Evolutionary conservation across 2,329 filamentous ascomycete genomes (phyloP).

Genomic region (Epichloe sp.): DNA sequence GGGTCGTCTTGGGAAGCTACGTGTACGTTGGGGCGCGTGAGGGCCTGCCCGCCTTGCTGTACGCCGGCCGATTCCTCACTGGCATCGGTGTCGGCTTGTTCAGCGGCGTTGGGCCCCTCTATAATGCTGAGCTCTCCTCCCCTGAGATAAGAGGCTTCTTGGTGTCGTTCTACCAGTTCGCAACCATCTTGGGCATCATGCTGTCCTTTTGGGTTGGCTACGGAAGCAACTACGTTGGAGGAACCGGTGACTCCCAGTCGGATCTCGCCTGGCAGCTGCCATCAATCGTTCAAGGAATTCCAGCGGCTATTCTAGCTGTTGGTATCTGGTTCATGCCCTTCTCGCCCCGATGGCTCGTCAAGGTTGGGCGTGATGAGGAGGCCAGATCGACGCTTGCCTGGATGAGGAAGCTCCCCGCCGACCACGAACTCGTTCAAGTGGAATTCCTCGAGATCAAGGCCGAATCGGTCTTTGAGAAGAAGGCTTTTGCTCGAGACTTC

Average conservation of each 20-base stretch:
- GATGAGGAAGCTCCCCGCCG: constrained; percentile 46
- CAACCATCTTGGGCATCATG: no score
- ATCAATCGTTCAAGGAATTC: constrained; percentile 30
- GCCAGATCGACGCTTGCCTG: constrained; percentile 41
- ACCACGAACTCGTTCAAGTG: constrained; percentile 56
- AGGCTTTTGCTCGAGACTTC: constrained; percentile 47
- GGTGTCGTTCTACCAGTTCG: no score
- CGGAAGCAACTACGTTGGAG: no score
- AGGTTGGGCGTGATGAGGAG: constrained; percentile 57
- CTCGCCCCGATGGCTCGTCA: constrained; percentile 62
- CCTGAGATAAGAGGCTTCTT: no score
- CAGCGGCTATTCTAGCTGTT: constrained; percentile 42
- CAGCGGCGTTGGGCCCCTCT: no score
- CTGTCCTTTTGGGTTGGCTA: no score
- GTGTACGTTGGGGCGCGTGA: no score
- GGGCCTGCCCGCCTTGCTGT: no score
- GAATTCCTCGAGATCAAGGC: constrained; percentile 79
- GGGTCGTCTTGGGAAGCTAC: no score
- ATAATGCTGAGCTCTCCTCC: no score
- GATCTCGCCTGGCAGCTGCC: constrained; percentile 32
- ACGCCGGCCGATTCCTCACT: no score
- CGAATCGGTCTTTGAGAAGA: constrained; percentile 64
- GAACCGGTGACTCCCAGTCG: constrained; percentile 14
- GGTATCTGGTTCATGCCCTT: constrained; percentile 67
- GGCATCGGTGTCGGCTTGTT: no score